Evolutionary conservation across 345 rosid genomes (phyloP), one percentile per base, ranked within the genome.

Genomic region (Litchi chinensis): DNA sequence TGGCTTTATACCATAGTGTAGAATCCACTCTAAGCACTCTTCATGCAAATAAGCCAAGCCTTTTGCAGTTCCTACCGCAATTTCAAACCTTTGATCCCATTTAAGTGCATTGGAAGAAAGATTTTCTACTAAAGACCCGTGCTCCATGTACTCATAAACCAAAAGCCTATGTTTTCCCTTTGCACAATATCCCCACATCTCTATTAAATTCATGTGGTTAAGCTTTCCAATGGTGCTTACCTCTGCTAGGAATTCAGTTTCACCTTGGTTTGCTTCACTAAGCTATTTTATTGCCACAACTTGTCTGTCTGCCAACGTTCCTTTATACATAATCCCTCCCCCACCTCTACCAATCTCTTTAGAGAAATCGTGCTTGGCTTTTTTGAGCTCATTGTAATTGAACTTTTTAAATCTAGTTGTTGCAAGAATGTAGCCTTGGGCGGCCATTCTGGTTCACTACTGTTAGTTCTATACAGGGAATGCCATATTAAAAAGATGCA

Each of bases 11-110:
- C 84, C 89, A 6, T 87, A 86, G 54, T 87, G 89, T 37, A 84
- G 69, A 62, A 86, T 78, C 67, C 81, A 81, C 21, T 86, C 86
- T 21, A 82, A 73, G 73, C 89, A 86, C 37, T 82, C 89, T 44
- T 86, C 82, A 37, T 86, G 89, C 65, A 86, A 60, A 71, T 86
- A 85, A 65, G 87, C 81, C 69, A 87, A 84, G 16, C 87, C 87
- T 13, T 85, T 82, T 67, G 89, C 88, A 70, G 86, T 76, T 37
- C 89, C 89, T 1, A 87, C 74, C 6, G 87, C 89, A 21, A 87
- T 84, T 78, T 74, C 77, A 76, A 79, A 84, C 67, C 89, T 71
- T 12, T 70, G 80, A 21, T 44, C 39, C 89, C 87, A 86, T 28
- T 82, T 80, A 69, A 86, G 74, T 43, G 32, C 10, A 18, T 6